phyloP scores from a whole-genome alignment of 1,284 basidiomycete genomes.

The Ceratobasidium sp. region DNA sequence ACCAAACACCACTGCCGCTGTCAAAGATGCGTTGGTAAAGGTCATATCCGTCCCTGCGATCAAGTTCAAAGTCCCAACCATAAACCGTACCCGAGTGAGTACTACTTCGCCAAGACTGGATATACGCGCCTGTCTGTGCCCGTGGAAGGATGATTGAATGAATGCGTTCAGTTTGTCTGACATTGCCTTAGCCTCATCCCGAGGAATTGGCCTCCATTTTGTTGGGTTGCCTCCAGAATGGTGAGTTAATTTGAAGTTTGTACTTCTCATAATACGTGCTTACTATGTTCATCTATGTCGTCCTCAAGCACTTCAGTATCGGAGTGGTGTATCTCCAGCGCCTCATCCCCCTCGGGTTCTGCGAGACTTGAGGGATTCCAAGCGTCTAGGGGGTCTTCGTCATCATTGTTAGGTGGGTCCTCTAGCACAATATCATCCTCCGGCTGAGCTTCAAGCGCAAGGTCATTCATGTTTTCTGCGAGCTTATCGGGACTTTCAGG shows the following conservation, averaged over 20 bases:
- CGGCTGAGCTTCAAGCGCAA: background rate
- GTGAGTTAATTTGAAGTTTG: background rate
- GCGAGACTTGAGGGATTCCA: background rate
- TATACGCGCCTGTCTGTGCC: background rate
- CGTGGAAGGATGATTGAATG: slow-evolving; percentile 1
- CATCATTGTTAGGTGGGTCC: background rate
- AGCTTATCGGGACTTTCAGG: background rate
- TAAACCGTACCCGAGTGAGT: background rate
- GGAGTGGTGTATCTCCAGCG: background rate
- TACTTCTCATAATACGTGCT: background rate
- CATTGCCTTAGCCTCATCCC: background rate
- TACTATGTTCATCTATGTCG: background rate
- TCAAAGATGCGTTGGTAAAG: slow-evolving; percentile 44
- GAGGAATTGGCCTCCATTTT: background rate
- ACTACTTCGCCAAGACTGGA: slow-evolving; percentile 3
- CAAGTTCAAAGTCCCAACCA: slow-evolving; percentile 11
- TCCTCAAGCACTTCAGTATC: background rate
- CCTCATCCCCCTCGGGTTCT: background rate
- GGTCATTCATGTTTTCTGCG: background rate
- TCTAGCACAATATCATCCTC: background rate
- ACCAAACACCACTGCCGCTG: background rate
- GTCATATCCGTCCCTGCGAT: slow-evolving; percentile 39
- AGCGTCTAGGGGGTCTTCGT: background rate
- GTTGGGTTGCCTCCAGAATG: background rate
- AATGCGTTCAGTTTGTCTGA: background rate